Evolutionary conservation across 352 stramenopile species (phyloP).

Genomic region (Blastocystis hominis): DNA sequence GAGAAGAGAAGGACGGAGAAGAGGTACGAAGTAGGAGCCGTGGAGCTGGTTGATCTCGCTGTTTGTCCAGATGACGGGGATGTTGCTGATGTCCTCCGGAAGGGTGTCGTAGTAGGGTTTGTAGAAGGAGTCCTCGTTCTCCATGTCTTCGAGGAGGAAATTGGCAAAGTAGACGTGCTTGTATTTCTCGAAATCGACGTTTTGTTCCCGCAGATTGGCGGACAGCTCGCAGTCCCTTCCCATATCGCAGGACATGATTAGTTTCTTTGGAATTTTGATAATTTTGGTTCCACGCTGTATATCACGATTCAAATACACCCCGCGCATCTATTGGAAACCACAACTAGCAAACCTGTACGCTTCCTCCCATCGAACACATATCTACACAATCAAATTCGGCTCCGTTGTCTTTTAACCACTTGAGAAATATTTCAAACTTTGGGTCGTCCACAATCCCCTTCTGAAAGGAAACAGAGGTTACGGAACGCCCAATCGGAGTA

Average conservation of each 20-base stretch:
- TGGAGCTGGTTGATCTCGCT: not conserved
- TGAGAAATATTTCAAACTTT: conserved; percentile 1
- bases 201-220: not conserved
- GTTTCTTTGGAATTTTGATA: conserved; percentile 13
- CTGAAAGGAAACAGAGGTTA: not conserved
- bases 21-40: conserved; percentile 10
- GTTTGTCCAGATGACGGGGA: conserved; percentile 28
- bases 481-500: not conserved
- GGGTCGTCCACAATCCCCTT: conserved; percentile 9
- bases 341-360: not conserved
- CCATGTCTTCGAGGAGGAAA: conserved; percentile 45
- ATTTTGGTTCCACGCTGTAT: not conserved
- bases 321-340: not conserved
- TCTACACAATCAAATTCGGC: not conserved
- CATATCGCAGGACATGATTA: conserved; percentile 43
- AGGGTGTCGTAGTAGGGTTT: conserved; percentile 39
- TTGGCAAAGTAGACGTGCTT: conserved; percentile 37
- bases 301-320: conserved; percentile 8
- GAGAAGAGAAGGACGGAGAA: not conserved
- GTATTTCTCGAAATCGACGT: not conserved
- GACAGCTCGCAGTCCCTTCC: not conserved
- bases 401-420: conserved; percentile 13
- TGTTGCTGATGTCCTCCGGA: conserved; percentile 39
- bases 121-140: conserved; percentile 47
- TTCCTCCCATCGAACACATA: conserved; percentile 21